Base-by-base conservation (phyloP, 257 asterid species). In the Fraxinus anomala region DNA sequence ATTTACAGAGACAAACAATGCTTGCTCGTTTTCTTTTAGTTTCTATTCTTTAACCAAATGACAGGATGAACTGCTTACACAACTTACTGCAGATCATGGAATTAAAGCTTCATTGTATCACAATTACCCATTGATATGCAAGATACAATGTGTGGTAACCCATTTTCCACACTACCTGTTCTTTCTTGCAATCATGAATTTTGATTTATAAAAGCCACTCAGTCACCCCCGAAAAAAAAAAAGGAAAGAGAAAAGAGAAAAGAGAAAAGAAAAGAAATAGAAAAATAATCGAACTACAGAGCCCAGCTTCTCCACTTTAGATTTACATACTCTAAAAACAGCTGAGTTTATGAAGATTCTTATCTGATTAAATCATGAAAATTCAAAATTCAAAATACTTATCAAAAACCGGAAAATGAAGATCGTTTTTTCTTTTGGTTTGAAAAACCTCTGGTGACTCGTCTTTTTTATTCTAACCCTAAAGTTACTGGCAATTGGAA, bases 21-120 rank as follows among this genome's bases (percentile, higher is more conserved):
- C 59, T n/a, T 65, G 17, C 34, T 40, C 10, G 14, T 68, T 68
- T 56, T 71, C 31, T 67, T 68, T 16, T 70, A 31, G 21, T 75
- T 40, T 44, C 17, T 42, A 74, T 70, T 73, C 24, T 23, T 79
- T 17, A 36, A 31, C 44, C 40, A 54, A 72, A 31, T 21, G 78
- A 31, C 63, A 44, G 34, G 33, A 26, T 68, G 63, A 12, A 59
- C 76, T 70, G 10, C 68, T 40, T 17, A 19, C 49, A n/a, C 31
- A 68, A 76, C 33, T 44, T 39, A 42, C 21, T 40, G 51, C 17
- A 65, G 30, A 40, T 65, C 40, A 76, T 67, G 34, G 44, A 40
- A 76, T 11, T 31, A 19, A 56, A 56, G 66, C 66, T 19, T 56
- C 26, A 56, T 19, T 17, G 3, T 56, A 56, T 56, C 66, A 56